Base-by-base conservation (phyloP, 257 asterid species). In the Leptodermis oblonga region DNA sequence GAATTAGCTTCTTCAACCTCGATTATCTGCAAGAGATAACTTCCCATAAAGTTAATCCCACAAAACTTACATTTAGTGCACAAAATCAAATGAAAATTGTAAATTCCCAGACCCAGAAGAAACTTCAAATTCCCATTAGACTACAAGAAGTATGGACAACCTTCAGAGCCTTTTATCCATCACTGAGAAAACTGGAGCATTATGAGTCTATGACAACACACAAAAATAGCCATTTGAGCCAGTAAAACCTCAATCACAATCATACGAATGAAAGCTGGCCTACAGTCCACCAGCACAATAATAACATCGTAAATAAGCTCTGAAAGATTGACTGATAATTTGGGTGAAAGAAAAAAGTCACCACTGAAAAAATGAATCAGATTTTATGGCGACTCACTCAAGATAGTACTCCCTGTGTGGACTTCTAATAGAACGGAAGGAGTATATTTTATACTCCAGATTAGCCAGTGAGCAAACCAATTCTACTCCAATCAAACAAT, bases 1-100 rank as follows among this genome's bases (percentile, higher is more conserved):
- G 83, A 94, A 94, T 76, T 94, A 71, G 99, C 99, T 69, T 94
- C 99, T 0, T 94, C 96, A 39, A 94, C 86, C 4, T 96, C 89
- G 4, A 97, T 94, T 53, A 94, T 94, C 97, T 94, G 89, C 80
- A 76, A 75, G 43, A 62, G 4, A 55, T 49, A 61, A 72, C 31
- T 48, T 56, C 53, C 22, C 28, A 73, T 25, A 15, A 41, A 72
- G 13, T 70, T 17, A 48, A 28, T 11, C 53, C 42, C 71, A 62
- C 37, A 55, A 60, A 46, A 20, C 15, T 7, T 25, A 13, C 15
- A 11, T 17, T 10, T 22, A 22, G 52, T 62, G 34, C 26, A 5
- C 11, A 60, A 28, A 31, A 61, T n/a, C n/a, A n/a, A n/a, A n/a
- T n/a, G n/a, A n/a, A n/a, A n/a, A n/a, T n/a, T n/a, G n/a, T n/a